A percentile compares a stretch with the other conserved stretches of the same genome.
Evolutionary conservation across 139 green algal species (phyloP).

Genomic region (Tetraselmis striata): DNA sequence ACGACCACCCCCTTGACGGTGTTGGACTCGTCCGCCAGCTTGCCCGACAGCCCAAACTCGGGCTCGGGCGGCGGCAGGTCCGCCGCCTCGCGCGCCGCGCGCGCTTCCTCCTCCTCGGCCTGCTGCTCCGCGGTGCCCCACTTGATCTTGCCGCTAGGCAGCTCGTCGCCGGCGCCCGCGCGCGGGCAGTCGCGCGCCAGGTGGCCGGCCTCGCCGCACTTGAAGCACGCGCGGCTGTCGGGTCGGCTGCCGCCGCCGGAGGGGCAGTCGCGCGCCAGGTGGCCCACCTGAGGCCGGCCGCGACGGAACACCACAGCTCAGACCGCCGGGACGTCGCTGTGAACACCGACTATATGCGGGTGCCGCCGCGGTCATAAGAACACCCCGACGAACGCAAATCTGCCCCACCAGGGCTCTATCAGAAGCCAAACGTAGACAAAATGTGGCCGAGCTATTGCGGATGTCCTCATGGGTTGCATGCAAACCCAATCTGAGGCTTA

Average conservation of each 20-base stretch:
- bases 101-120: neutral
- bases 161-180: neutral
- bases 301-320: no score
- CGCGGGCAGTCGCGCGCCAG: neutral
- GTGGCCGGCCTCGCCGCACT: neutral
- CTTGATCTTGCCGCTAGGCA: neutral
- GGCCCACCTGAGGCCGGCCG: no score
- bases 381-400: no score
- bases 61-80: conserved; percentile 29
- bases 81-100: neutral
- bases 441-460: no score
- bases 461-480: no score
- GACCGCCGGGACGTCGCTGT: no score
- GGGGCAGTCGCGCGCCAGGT: neutral
- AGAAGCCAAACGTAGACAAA: no score
- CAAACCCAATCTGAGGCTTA: no score
- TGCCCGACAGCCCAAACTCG: conserved; percentile 75
- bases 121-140: neutral
- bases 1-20: conserved; percentile 64
- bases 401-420: no score
- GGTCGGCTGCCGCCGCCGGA: no score
- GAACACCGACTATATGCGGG: no score
- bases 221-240: neutral
- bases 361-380: no score
- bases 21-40: conserved; percentile 81